Conservation (phyloP, 1,284 basidiomycete species). For the Irpex sp. region DNA sequence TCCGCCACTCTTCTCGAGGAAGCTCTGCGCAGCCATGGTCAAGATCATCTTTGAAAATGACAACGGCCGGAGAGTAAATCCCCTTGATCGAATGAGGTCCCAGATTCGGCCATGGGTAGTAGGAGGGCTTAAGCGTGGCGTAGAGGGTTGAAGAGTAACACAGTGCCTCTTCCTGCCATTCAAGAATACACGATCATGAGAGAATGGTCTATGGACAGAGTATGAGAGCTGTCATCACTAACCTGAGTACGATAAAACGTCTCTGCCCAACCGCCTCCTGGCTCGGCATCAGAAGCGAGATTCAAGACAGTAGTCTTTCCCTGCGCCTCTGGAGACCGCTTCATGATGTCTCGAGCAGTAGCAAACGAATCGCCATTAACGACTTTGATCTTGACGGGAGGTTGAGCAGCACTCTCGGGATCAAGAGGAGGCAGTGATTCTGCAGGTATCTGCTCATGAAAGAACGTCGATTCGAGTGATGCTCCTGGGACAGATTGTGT, state of each 20-base stretch:
- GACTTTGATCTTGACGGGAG: constrained; percentile 24
- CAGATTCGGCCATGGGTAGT: constrained; percentile 45
- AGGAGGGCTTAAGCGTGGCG: constrained; percentile 35
- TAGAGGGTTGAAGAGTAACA: constrained; percentile 47
- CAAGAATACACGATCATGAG: not conserved
- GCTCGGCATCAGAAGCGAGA: constrained; percentile 37
- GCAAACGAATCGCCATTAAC: constrained; percentile 38
- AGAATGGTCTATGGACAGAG: not conserved
- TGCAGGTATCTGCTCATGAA: constrained; percentile 27
- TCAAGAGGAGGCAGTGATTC: constrained; percentile 28
- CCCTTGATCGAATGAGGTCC: constrained; percentile 38
- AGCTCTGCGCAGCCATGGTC: constrained; percentile 39
- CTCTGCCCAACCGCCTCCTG: constrained; percentile 36
- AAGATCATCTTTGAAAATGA: constrained; percentile 44
- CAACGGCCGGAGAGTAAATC: constrained; percentile 41
- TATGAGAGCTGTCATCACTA: not conserved
- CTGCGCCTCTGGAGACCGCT: constrained; percentile 19
- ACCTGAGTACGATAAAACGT: constrained; percentile 36
- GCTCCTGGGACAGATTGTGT: constrained; percentile 8
- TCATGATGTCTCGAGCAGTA: constrained; percentile 31
- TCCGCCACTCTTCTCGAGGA: constrained; percentile 24
- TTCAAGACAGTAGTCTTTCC: constrained; percentile 38
- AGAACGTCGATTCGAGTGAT: constrained; percentile 23
- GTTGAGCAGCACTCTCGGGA: constrained; percentile 14
- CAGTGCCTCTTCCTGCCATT: constrained; percentile 32